Evolutionary conservation across 441 rosid species (phyloP).

Genomic region (Aleurites moluccanus): DNA sequence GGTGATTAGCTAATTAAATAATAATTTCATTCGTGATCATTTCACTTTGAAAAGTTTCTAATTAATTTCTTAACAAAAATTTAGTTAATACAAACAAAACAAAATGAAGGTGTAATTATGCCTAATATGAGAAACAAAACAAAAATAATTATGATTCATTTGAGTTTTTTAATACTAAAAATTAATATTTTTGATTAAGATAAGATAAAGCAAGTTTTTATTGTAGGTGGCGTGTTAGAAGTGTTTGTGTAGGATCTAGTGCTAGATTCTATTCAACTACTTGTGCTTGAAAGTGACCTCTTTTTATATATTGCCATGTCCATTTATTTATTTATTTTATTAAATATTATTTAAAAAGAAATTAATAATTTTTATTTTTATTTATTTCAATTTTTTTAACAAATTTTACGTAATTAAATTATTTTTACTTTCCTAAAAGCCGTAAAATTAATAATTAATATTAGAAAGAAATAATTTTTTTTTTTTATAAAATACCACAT

Average conservation of each 20-base stretch:
- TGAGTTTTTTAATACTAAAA: not conserved
- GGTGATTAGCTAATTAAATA: not conserved
- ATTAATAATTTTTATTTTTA: too few relatives aligned
- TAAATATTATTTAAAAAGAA: too few relatives aligned
- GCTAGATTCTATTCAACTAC: constrained; percentile 36
- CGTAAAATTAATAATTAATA: too few relatives aligned
- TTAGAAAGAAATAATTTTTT: too few relatives aligned
- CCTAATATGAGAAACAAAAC: constrained; percentile 18
- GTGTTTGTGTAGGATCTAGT: constrained; percentile 37
- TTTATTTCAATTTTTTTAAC: too few relatives aligned
- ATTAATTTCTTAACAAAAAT: not conserved
- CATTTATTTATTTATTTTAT: too few relatives aligned
- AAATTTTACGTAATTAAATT: too few relatives aligned
- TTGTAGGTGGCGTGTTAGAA: constrained; percentile 36
- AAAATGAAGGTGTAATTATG: constrained; percentile 4
- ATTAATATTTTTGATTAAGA: not conserved
- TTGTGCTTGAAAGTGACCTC: constrained; percentile 25
- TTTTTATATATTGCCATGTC: too few relatives aligned
- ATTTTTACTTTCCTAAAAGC: too few relatives aligned
- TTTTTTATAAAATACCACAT: too few relatives aligned
- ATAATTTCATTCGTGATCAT: constrained; percentile 10
- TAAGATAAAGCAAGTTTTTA: constrained; percentile 21
- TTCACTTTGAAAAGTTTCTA: constrained; percentile 8
- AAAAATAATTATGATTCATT: not conserved
- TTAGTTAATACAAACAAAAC: not conserved